A percentile compares a stretch with the other conserved stretches of the same genome.
Conservation (phyloP, 2,329 filamentous ascomycete genomes). For the Xylariaceae sp. region DNA sequence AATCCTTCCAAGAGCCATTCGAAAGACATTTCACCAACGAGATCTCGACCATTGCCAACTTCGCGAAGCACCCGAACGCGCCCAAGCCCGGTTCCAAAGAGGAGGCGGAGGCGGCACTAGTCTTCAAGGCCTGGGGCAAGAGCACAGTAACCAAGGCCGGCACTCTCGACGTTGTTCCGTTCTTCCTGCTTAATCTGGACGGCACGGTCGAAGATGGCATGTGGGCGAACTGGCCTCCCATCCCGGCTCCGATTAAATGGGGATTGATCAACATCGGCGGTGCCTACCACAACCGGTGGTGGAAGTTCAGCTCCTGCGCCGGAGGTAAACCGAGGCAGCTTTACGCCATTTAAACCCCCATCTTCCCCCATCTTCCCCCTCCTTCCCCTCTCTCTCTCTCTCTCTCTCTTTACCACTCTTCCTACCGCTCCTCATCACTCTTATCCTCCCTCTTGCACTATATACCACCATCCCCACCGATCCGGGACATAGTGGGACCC, state of each 20-base stretch:
- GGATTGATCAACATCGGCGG: constrained; percentile 54
- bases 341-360: constrained; percentile 39
- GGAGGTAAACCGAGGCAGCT: constrained; percentile 48
- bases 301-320: constrained; percentile 60
- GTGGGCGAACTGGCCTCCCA: constrained; percentile 60
- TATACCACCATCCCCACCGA: neutral
- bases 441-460: neutral
- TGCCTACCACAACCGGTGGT: constrained; percentile 51
- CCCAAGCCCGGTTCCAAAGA: constrained; percentile 42
- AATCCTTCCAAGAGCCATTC: constrained; percentile 45
- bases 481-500: neutral
- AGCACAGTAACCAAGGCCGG: constrained; percentile 57
- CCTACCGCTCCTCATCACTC: too few species aligned
- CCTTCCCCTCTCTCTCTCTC: neutral
- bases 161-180: constrained; percentile 54
- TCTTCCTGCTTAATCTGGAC: constrained; percentile 60
- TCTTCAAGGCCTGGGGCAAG: constrained; percentile 59
- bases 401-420: neutral
- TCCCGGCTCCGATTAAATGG: constrained; percentile 56
- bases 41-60: constrained; percentile 45
- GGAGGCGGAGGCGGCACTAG: constrained; percentile 40
- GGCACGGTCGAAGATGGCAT: constrained; percentile 51
- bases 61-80: constrained; percentile 46
- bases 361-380: neutral
- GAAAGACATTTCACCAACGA: constrained; percentile 52